Evolutionary conservation across 2,329 filamentous ascomycete species (phyloP).

Genomic region (Neofusicoccum sp.): DNA sequence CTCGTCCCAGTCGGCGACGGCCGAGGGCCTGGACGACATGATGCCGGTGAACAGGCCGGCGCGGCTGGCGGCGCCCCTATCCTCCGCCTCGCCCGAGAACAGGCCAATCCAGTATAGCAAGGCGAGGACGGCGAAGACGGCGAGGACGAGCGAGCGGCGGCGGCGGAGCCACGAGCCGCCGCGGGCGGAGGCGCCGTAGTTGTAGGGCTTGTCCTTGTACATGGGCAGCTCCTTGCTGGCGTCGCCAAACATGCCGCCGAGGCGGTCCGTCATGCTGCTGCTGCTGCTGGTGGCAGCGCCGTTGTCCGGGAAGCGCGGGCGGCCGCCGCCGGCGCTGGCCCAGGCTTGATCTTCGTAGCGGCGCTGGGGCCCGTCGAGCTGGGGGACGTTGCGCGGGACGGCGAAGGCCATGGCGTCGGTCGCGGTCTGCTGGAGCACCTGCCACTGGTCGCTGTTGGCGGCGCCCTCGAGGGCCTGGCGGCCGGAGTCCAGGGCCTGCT

Average conservation of each 20-base stretch:
- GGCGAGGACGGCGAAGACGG: conserved; percentile 58
- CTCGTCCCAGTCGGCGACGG: conserved; percentile 69
- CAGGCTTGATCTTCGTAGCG: conserved; percentile 45
- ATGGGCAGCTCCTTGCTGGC: conserved; percentile 72
- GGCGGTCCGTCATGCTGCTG: conserved; percentile 57
- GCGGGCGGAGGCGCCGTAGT: conserved; percentile 61
- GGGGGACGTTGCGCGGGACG: conserved; percentile 46
- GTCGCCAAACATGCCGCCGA: conserved; percentile 66
- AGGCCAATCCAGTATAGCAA: conserved; percentile 66
- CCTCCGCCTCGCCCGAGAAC: conserved; percentile 9
- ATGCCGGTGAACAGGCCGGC: conserved; percentile 4
- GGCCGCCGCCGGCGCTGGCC: conserved; percentile 31
- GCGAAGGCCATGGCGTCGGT: conserved; percentile 45
- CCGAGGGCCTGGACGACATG: conserved; percentile 5
- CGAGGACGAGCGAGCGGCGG: conserved; percentile 61
- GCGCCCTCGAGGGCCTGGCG: conserved; percentile 37
- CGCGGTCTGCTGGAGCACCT: conserved; percentile 25
- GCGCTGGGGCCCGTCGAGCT: conserved; percentile 45
- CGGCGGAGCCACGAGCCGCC: conserved; percentile 61
- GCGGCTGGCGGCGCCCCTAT: background rate
- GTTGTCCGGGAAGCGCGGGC: conserved; percentile 24
- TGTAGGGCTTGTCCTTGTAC: conserved; percentile 99
- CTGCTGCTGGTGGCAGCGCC: conserved; percentile 4
- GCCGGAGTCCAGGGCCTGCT: conserved; percentile 37
- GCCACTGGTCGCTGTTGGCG: conserved; percentile 24